Evolutionary conservation across 1,139 yeast species (phyloP).

Genomic region (Scheffersomyces stambukii): DNA sequence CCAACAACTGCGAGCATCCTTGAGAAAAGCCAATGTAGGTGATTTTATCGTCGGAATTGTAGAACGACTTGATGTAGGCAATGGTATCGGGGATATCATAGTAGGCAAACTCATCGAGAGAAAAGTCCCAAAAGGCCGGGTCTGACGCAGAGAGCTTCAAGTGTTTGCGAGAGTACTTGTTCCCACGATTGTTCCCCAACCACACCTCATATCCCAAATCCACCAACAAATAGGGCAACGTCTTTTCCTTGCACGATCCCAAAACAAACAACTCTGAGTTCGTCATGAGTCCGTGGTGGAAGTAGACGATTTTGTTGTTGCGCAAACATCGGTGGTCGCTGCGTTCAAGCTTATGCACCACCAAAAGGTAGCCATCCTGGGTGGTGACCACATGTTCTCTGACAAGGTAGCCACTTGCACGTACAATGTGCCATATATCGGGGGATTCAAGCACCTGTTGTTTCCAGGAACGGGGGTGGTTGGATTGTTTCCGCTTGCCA

Average conservation of each 20-base stretch:
- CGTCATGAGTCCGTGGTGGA: constrained; percentile 46
- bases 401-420: constrained; percentile 55
- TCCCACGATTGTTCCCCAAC: constrained; percentile 36
- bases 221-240: constrained; percentile 25
- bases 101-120: constrained; percentile 80
- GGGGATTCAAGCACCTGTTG: constrained; percentile 23
- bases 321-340: too few relatives aligned
- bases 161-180: constrained; percentile 38
- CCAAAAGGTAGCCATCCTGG: constrained; percentile 37
- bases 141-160: constrained; percentile 36
- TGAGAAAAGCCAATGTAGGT: constrained; percentile 44
- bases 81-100: constrained; percentile 78
- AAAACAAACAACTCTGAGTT: constrained; percentile 42
- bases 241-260: constrained; percentile 30
- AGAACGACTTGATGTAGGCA: constrained; percentile 43
- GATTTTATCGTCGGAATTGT: constrained; percentile 13
- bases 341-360: constrained; percentile 31
- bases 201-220: constrained; percentile 35
- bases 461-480: constrained; percentile 1
- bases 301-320: constrained; percentile 26
- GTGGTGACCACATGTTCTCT: constrained; percentile 70
- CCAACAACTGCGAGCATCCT: constrained; percentile 44
- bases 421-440: constrained; percentile 64
- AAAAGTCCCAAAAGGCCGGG: constrained; percentile 72
- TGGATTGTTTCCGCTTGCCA: neutral